Evolutionary conservation across 768 basidiomycete species (phyloP), one percentile per base, ranked within the genome.

Genomic region (Amanita polypyramis): DNA sequence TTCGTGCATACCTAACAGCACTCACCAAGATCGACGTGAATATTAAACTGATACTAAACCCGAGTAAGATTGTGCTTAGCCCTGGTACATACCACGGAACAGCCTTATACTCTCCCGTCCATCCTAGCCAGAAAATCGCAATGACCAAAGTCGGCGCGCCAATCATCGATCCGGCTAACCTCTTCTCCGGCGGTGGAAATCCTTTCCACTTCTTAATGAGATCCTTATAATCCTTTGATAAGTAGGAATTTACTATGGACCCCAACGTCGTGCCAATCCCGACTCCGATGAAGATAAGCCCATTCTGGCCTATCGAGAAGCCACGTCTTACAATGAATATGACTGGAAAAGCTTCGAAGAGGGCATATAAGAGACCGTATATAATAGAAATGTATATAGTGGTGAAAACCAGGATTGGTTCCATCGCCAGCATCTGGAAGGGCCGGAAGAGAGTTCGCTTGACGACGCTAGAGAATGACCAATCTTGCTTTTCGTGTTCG

Each of bases 71-170:
- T 10, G 73, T 73, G 55, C 71, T 72, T 14, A 79, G 54, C 3
- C 59, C 76, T 3, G 78, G 76, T 11, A 78, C 76, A 53, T 74
- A 75, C 79, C 79, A 80, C 17, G 73, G 77, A 17, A 82, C 59
- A 42, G 62, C 65, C 4, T 65, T 48, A 51, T 77, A 79, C 36
- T 72, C 55, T 5, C 77, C 77, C 0, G 74, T 73, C 79, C 79
- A 81, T 1, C 74, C 77, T 37, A 86, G 70, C 82, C 80, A 82
- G 62, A 87, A 84, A 52, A 78, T 73, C 4, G 75, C 72, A 15
- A 75, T 43, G 20, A 77, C 70, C 21, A 84, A 68, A 14, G 72
- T 52, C 0, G 80, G 79, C 1, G 73, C 72, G 17, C 70, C 72
- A 42, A 80, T 56, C 72, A 85, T 77, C 0, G 69, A 77, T 1